phyloP scores from a whole-genome alignment of 2,329 filamentous ascomycete species.

The Hypoxylon sp. region DNA sequence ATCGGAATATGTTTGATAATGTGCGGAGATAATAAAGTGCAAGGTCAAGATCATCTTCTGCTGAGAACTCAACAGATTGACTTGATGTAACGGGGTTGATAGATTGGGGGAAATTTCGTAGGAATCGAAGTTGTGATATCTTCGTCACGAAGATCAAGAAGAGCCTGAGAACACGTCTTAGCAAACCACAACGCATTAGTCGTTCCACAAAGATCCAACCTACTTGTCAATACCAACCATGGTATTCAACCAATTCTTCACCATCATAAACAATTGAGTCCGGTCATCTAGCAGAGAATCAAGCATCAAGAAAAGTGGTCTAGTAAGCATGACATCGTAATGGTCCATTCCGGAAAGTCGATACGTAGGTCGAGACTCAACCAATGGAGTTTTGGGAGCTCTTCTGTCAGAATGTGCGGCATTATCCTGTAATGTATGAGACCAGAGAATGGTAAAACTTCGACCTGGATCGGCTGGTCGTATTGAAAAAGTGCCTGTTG shows the following conservation, averaged over 20 bases:
- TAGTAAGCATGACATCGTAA: slow-evolving; percentile 78
- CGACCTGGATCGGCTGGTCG: slow-evolving; percentile 68
- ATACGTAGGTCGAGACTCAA: slow-evolving; percentile 46
- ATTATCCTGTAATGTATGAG: slow-evolving; percentile 75
- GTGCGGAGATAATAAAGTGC: slow-evolving; percentile 81
- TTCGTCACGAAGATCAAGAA: slow-evolving; percentile 69
- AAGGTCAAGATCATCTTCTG: slow-evolving; percentile 76
- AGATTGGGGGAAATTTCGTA: slow-evolving; percentile 48
- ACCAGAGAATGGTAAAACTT: slow-evolving; percentile 81
- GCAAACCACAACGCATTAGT: slow-evolving; percentile 22
- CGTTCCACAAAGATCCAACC: slow-evolving; percentile 32
- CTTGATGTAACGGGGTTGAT: slow-evolving; percentile 40
- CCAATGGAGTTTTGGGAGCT: slow-evolving; percentile 50
- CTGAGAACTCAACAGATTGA: slow-evolving; percentile 51
- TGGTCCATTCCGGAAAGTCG: slow-evolving; percentile 65
- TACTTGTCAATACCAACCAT: slow-evolving; percentile 71
- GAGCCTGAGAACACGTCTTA: slow-evolving; percentile 54
- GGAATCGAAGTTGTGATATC: slow-evolving; percentile 63
- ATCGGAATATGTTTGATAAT: slow-evolving; percentile 75
- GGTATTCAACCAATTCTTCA: slow-evolving; percentile 81
- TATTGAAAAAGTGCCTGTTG: slow-evolving; percentile 56
- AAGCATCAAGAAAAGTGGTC: slow-evolving; percentile 82
- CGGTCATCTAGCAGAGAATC: slow-evolving; percentile 79
- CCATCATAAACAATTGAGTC: slow-evolving; percentile 77
- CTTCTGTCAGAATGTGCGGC: slow-evolving; percentile 54